Percentiles rank a stretch among this genome's conserved stretches.
Conservation (phyloP, 2,329 filamentous ascomycete genomes). For the Colletotrichum sp. region DNA sequence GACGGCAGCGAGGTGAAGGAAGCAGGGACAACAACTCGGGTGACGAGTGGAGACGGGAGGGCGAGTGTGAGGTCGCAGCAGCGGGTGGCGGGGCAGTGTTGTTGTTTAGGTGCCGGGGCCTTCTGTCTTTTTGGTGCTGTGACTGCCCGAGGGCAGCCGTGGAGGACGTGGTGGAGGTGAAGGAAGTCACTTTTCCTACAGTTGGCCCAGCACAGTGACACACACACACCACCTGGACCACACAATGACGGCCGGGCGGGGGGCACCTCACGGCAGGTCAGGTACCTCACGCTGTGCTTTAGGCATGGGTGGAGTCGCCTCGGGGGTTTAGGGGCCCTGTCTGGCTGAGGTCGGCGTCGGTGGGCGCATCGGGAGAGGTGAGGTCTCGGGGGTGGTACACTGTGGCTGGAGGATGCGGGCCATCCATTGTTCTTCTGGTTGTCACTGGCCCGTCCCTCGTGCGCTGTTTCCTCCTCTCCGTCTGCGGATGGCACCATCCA, state of each 20-base stretch:
- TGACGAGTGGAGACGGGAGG: not conserved
- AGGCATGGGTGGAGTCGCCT: not conserved
- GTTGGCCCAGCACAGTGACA: not conserved
- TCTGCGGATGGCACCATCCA: not conserved
- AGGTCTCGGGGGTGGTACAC: not conserved
- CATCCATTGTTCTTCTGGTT: not conserved
- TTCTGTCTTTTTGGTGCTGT: not conserved
- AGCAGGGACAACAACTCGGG: not conserved
- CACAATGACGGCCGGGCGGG: not conserved
- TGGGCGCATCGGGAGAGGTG: not conserved
- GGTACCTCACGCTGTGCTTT: not conserved
- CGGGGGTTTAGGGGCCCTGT: conserved; percentile 1
- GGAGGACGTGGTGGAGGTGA: not conserved
- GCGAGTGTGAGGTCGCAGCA: not conserved
- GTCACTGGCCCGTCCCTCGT: too few species aligned
- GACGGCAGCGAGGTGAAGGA: not conserved
- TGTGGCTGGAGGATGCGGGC: not conserved
- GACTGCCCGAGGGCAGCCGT: not conserved
- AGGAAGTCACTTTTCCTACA: not conserved
- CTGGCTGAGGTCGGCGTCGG: not conserved
- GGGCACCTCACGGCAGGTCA: too few species aligned
- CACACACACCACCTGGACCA: not conserved
- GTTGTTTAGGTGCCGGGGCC: not conserved
- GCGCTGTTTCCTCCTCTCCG: not conserved
- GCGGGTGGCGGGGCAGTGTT: conserved; percentile 1